Percentiles rank a stretch among this genome's conserved stretches.
Conservation (phyloP, 345 rosid genomes). For the Gossypium australe region DNA sequence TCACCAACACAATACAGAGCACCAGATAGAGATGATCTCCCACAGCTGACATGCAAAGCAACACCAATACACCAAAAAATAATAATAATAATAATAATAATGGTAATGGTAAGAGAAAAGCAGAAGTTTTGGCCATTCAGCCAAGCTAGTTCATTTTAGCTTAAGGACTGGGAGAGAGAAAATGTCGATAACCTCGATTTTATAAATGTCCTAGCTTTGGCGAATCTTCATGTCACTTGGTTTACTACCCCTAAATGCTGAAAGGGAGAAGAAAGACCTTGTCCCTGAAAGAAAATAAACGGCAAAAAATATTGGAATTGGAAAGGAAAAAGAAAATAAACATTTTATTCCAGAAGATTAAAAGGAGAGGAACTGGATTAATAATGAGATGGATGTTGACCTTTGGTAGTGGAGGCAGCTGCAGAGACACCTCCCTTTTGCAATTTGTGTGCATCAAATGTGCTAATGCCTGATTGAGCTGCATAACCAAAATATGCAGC, state of each 20-base stretch:
- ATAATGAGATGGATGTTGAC: constrained; percentile 19
- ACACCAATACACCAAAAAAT: background rate
- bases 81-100: background rate
- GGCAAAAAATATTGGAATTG: background rate
- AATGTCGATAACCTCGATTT: background rate
- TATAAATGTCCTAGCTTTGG: constrained; percentile 7
- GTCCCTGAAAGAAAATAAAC: constrained; percentile 33
- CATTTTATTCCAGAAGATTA: background rate
- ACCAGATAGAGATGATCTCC: background rate
- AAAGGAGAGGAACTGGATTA: background rate
- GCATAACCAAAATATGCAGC: constrained; percentile 4
- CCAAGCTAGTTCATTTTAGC: background rate
- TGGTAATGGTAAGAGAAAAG: background rate
- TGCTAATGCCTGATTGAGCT: constrained; percentile 30
- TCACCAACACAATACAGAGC: background rate
- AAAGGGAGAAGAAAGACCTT: constrained; percentile 71
- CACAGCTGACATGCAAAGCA: constrained; percentile 6
- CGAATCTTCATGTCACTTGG: constrained; percentile 47
- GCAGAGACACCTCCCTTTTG: constrained; percentile 28
- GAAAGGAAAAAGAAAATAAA: background rate
- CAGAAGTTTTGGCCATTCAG: background rate
- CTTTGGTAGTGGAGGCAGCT: constrained; percentile 41
- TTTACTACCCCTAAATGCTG: constrained; percentile 60
- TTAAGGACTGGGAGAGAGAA: background rate
- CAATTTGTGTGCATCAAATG: constrained; percentile 25